Base-by-base conservation (phyloP, 345 rosid genomes). In the Lepidium africanum region DNA sequence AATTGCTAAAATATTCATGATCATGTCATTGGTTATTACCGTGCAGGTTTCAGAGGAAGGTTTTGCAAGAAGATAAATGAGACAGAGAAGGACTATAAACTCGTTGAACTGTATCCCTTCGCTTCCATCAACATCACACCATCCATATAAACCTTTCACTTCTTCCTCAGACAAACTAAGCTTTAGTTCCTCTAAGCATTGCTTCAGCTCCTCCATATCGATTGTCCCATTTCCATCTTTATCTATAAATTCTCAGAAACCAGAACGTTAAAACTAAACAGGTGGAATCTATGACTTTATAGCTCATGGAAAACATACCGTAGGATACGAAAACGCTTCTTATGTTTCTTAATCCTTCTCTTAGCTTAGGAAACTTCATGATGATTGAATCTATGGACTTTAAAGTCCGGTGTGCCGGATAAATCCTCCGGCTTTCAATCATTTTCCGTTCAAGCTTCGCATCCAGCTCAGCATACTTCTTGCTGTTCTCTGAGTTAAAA, bases 21-120 rank as follows among this genome's bases (percentile, higher is more conserved):
- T 30, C 7, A 30, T 41, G 60, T 39, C 6, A 16, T 11, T 17
- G 8, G 39, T 63, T 49, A 41, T 74, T 80, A 78, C 86, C 43
- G 16, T 35, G 7, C 7, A 48, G 13, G 79, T 55, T 53, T 77
- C 71, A 30, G 90, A 67, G 1, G 89, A 79, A 72, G 84, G 82
- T 38, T 80, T 83, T 56, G 76, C 59, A 36, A 92, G 79, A 59
- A 89, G 92, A 80, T 89, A 85, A 56, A 85, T 77, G 77, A 87
- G 88, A 70, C 93, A 87, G 27, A 86, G 77, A 32, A 90, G 91
- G 54, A 92, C 98, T 64, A 84, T 80, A 50, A 87, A 90, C 82
- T 90, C 98, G 43, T 70, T 92, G 76, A 92, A 92, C 37, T 83
- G 90, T 70, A 92, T 89, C 75, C 86, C 92, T 77, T 80, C 70